These are phyloP conservation scores for Pestalotiopsis sp. DNA, from an alignment of 2,329 filamentous ascomycete genomes.

Conservation along the genomic window DNA sequence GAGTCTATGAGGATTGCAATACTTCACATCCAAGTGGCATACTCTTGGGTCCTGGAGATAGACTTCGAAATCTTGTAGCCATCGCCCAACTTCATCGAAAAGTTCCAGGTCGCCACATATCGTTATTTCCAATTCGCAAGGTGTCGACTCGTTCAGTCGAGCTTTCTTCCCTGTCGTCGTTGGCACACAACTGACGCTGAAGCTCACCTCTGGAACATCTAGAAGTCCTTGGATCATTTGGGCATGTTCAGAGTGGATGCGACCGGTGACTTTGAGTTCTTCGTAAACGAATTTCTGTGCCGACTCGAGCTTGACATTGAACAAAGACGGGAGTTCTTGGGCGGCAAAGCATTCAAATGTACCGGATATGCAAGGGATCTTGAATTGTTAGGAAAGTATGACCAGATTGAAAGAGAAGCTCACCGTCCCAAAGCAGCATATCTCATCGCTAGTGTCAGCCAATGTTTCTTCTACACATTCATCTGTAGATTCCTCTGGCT, in stretches of 20 bases:
- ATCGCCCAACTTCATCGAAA: conserved; percentile 31
- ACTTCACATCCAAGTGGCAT: conserved; percentile 29
- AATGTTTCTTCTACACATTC: not conserved
- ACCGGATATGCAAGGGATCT: not conserved
- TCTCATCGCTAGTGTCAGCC: not conserved
- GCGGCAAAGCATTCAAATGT: not conserved
- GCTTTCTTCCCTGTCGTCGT: not conserved
- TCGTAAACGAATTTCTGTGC: not conserved
- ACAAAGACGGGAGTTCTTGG: not conserved
- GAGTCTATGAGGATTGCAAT: conserved; percentile 35
- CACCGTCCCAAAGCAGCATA: not conserved
- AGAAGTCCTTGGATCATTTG: not conserved
- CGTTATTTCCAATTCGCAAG: conserved; percentile 23
- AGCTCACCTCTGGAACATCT: not conserved
- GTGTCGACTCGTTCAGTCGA: no score
- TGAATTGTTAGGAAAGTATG: not conserved
- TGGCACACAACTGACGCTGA: not conserved
- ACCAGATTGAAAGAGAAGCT: not conserved
- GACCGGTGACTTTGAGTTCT: not conserved
- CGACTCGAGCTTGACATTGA: not conserved
- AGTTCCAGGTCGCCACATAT: conserved; percentile 32
- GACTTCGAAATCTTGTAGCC: conserved; percentile 27
- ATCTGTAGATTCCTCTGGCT: not conserved
- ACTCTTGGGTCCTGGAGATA: conserved; percentile 37
- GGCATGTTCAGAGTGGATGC: not conserved